phyloP scores from a whole-genome alignment of 169 alveolate species.

The Pseudocohnilembus persalinus region DNA sequence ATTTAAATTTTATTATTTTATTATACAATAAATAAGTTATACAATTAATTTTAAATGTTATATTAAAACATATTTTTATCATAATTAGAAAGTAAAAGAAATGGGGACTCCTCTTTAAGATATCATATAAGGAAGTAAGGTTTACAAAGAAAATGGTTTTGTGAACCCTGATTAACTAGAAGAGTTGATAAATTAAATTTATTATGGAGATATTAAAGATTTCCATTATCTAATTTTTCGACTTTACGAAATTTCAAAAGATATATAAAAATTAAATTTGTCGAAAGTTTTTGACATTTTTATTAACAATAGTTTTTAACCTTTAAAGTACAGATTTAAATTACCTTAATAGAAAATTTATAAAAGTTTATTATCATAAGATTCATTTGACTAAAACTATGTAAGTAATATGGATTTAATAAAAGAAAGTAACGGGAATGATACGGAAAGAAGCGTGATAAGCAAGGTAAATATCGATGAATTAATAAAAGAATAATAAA shows the following conservation, averaged over 20 bases:
- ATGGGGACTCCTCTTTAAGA: not conserved
- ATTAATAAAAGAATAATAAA: too few species aligned
- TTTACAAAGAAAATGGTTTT: not conserved
- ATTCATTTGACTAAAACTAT: not conserved
- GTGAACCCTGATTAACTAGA: not conserved
- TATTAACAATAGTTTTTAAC: not conserved
- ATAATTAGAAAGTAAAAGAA: not conserved
- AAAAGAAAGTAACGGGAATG: not conserved
- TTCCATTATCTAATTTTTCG: not conserved
- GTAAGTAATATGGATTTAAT: not conserved
- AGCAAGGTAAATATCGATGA: not conserved
- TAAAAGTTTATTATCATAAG: not conserved
- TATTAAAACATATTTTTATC: too few species aligned
- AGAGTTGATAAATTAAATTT: not conserved
- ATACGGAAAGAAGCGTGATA: not conserved
- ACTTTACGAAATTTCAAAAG: not conserved
- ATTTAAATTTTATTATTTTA: too few species aligned
- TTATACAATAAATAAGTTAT: too few species aligned
- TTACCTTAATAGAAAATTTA: not conserved
- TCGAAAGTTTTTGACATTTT: too few species aligned
- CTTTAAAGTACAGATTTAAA: not conserved
- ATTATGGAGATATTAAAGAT: not conserved
- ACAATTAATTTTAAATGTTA: too few species aligned
- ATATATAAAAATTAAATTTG: too few species aligned
- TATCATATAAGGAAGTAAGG: not conserved